phyloP scores from a whole-genome alignment of 345 rosid genomes.

The Brassica juncea region DNA sequence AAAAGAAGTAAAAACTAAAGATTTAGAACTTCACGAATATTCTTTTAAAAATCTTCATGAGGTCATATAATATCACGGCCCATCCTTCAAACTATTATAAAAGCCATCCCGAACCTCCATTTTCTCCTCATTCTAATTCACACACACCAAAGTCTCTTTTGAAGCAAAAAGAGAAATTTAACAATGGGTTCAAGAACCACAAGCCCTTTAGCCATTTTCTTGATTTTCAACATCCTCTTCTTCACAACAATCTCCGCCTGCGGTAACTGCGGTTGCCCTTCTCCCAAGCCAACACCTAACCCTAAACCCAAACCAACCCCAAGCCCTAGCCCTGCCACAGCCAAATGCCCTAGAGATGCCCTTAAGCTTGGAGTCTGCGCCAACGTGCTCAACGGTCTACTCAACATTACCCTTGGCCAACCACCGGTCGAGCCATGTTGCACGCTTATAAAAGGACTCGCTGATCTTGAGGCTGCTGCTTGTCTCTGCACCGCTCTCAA shows the following conservation, averaged over 20 bases:
- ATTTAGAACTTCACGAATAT: neutral
- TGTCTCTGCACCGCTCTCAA: constrained; percentile 63
- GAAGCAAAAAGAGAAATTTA: neutral
- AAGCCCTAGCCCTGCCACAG: constrained; percentile 34
- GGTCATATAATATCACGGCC: constrained; percentile 13
- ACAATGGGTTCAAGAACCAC: constrained; percentile 55
- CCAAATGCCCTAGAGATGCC: constrained; percentile 47
- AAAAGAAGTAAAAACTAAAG: neutral
- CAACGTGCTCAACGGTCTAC: constrained; percentile 43
- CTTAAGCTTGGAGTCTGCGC: constrained; percentile 53
- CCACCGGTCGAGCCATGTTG: constrained; percentile 57
- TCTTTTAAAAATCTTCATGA: constrained; percentile 9
- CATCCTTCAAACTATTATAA: constrained; percentile 46
- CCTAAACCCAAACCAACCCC: constrained; percentile 43
- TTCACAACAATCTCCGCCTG: constrained; percentile 50
- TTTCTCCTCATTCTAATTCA: constrained; percentile 26
- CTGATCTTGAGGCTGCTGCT: constrained; percentile 54
- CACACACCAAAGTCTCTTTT: neutral
- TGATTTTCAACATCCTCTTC: constrained; percentile 56
- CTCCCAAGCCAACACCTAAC: constrained; percentile 49
- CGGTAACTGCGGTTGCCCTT: constrained; percentile 48
- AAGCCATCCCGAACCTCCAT: constrained; percentile 34
- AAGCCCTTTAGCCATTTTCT: constrained; percentile 50
- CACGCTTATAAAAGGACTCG: constrained; percentile 48
- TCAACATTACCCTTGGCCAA: constrained; percentile 43